Conservation (phyloP, 23 red algal genomes). For the Rhodosorus marinus region DNA sequence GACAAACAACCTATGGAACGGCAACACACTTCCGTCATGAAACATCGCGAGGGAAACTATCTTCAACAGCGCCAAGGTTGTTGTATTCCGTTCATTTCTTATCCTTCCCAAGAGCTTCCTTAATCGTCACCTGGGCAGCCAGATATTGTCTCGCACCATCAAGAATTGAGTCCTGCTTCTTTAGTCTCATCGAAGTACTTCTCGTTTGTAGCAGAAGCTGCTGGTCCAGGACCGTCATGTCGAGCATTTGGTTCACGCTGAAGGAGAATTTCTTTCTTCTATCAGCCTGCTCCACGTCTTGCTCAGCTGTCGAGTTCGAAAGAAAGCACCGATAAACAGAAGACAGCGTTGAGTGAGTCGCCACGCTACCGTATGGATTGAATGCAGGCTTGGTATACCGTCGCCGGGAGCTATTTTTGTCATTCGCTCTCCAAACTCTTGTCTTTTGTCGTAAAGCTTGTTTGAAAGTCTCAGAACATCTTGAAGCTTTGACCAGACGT, state of each 20-base stretch:
- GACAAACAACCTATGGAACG: too few species aligned
- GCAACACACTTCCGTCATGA: too few species aligned
- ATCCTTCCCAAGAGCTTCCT: conserved; percentile 22
- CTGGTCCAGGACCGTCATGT: conserved; percentile 70
- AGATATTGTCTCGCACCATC: conserved; percentile 57
- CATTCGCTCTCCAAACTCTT: conserved; percentile 37
- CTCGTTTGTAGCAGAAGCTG: conserved; percentile 66
- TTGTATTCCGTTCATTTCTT: too few species aligned
- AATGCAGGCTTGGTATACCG: too few species aligned
- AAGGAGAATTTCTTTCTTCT: too few species aligned
- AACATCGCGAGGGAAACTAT: too few species aligned
- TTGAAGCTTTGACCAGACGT: conserved; percentile 45
- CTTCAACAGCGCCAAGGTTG: too few species aligned
- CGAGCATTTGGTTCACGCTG: conserved; percentile 43
- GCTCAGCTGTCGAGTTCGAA: not conserved
- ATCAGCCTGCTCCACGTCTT: not conserved
- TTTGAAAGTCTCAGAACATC: conserved; percentile 81
- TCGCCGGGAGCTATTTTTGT: conserved; percentile 20
- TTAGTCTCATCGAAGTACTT: conserved; percentile 34
- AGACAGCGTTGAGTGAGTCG: too few species aligned
- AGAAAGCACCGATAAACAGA: too few species aligned
- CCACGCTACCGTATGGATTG: too few species aligned
- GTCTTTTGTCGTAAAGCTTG: conserved; percentile 60
- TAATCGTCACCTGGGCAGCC: conserved; percentile 79
- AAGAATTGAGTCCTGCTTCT: conserved; percentile 26